These are phyloP conservation scores for Pleoardoris graminearum DNA, from an alignment of 2,329 filamentous ascomycete genomes.

Conservation along the genomic window DNA sequence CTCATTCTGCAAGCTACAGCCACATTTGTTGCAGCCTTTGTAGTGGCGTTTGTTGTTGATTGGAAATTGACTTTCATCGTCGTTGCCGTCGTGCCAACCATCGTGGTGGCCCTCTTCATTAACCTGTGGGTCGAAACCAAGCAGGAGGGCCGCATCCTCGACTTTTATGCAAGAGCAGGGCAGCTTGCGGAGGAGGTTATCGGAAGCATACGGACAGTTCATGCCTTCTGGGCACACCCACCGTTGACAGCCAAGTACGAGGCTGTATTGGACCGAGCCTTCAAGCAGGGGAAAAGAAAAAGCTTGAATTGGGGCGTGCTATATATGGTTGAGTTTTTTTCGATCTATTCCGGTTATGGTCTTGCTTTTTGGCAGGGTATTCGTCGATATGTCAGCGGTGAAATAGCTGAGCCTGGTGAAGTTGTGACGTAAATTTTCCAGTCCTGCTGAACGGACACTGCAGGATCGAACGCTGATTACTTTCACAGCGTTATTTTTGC, in stretches of 20 bases:
- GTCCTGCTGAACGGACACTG: too few species aligned
- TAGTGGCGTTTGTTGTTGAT: slow-evolving; percentile 87
- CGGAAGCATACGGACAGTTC: slow-evolving; percentile 54
- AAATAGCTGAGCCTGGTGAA: slow-evolving; percentile 53
- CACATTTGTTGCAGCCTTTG: slow-evolving; percentile 78
- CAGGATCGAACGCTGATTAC: too few species aligned
- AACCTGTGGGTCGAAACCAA: slow-evolving; percentile 40
- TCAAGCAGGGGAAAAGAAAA: slow-evolving; percentile 51
- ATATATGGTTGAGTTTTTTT: slow-evolving; percentile 50
- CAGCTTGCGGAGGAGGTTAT: slow-evolving; percentile 56
- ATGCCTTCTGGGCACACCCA: slow-evolving; percentile 51
- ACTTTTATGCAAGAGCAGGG: slow-evolving; percentile 51
- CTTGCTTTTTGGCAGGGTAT: slow-evolving; percentile 55
- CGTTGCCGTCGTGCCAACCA: slow-evolving; percentile 53
- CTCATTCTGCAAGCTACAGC: slow-evolving; percentile 44
- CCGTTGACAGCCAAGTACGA: slow-evolving; percentile 52
- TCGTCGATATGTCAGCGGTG: slow-evolving; percentile 59
- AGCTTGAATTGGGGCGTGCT: slow-evolving; percentile 48
- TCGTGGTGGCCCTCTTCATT: slow-evolving; percentile 25
- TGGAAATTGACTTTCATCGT: slow-evolving; percentile 90
- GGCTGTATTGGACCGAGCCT: slow-evolving; percentile 47
- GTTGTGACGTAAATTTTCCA: slow-evolving; percentile 18
- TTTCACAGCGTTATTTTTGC: slow-evolving; percentile 39
- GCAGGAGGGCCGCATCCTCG: slow-evolving; percentile 42
- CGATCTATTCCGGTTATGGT: slow-evolving; percentile 51